Evolutionary conservation across 257 asterid species (phyloP), one percentile per base, ranked within the genome.

Genomic region (Cordia subcordata): DNA sequence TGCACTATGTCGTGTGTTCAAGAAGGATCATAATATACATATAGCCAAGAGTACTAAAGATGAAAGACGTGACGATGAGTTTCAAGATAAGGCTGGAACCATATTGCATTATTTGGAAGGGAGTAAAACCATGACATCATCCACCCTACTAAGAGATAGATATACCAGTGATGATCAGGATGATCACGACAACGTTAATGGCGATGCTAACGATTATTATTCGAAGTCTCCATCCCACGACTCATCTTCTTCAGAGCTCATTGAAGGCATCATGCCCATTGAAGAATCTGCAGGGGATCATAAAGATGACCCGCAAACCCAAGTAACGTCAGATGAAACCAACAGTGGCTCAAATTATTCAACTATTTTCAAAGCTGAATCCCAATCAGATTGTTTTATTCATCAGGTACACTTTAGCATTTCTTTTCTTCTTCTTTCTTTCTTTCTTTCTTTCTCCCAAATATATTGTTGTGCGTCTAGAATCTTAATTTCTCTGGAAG

Each of bases 1-100:
- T 60, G 90, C 90, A 39, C 69, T 83, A 0, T 83, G 87, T 64
- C 80, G 90, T 55, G 90, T 83, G 5, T 77, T 80, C 75, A 83
- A 83, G 85, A 83, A 83, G 65, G 76, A 79, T n/a, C n/a, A n/a
- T n/a, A n/a, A n/a, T 72, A 73, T 67, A 57, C 55, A 61, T 37
- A 65, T 77, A 60, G 46, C 83, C 0, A 70, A 65, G 42, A 21
- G n/a, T n/a, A n/a, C 42, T 0, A 49, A 61, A 23, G 14, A 39
- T 3, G 33, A 20, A 19, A 17, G 11, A 17, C 42, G 49, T 38
- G 8, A 32, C 8, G 73, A 73, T 42, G 64, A 12, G 44, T 39
- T 39, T 39, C 44, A 39, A 39, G 44, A 39, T 8, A 39, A 39
- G 44, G 44, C 8, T n/a, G n/a, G n/a, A n/a, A n/a, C n/a, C n/a